Conservation (phyloP, 495 filamentous ascomycete genomes). For the Aspergillus olivimuriae region DNA sequence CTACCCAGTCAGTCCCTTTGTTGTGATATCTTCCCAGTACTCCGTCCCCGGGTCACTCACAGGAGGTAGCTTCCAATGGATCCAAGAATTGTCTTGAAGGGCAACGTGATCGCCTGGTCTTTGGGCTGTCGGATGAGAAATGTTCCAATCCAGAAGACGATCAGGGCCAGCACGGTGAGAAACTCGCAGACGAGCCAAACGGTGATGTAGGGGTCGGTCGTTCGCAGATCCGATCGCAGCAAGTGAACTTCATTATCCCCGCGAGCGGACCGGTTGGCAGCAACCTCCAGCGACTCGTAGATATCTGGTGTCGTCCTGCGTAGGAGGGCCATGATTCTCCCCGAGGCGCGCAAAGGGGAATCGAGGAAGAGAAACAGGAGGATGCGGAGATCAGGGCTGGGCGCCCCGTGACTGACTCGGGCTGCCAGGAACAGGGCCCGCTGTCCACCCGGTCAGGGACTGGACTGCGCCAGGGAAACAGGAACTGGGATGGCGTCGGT, state of each 20-base stretch:
- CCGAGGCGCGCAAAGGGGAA: background rate
- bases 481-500: too few species aligned
- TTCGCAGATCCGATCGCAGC: background rate
- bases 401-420: too few species aligned
- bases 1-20: background rate
- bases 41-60: background rate
- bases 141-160: slow-evolving; percentile 17
- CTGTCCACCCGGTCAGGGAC: too few species aligned
- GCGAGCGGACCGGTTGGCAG: too few species aligned
- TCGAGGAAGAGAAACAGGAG: background rate
- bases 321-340: background rate
- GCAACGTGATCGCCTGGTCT: background rate
- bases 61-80: background rate
- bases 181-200: slow-evolving; percentile 13
- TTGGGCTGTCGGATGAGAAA: slow-evolving; percentile 13
- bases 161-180: slow-evolving; percentile 12
- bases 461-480: too few species aligned
- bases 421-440: too few species aligned
- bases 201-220: background rate
- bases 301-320: background rate
- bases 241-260: background rate
- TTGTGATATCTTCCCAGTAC: background rate
- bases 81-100: background rate
- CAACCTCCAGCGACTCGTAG: too few species aligned
- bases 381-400: background rate